These are phyloP conservation scores for Pseudogymnoascus sp. DNA, from an alignment of 2,329 filamentous ascomycete species.

Conservation along the genomic window DNA sequence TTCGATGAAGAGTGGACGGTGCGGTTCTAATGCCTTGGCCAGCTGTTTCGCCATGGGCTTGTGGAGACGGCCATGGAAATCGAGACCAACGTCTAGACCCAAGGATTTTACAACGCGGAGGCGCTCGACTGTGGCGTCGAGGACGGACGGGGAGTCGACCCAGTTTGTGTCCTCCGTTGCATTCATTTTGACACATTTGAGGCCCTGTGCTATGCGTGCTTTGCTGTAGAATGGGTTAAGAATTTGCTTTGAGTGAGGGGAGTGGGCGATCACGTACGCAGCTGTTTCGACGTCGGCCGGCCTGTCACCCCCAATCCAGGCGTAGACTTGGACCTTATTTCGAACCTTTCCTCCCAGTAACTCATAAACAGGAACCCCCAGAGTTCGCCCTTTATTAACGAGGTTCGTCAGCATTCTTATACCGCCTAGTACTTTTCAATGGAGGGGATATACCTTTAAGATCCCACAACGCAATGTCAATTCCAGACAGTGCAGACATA, in stretches of 20 bases:
- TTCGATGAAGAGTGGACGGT: slow-evolving; percentile 66
- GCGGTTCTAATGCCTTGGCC: slow-evolving; percentile 53
- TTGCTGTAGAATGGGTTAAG: slow-evolving; percentile 17
- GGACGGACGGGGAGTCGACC: slow-evolving; percentile 46
- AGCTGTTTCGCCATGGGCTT: slow-evolving; percentile 54
- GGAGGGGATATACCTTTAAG: slow-evolving; percentile 34
- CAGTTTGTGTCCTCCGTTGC: slow-evolving; percentile 50
- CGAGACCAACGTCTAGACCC: slow-evolving; percentile 49
- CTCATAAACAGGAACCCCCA: slow-evolving; percentile 48
- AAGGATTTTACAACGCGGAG: slow-evolving; percentile 47
- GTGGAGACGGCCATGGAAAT: slow-evolving; percentile 53
- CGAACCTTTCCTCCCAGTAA: slow-evolving; percentile 51
- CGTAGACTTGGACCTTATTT: slow-evolving; percentile 47
- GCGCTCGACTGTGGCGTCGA: slow-evolving; percentile 45
- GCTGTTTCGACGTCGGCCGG: slow-evolving; percentile 43
- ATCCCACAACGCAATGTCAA: slow-evolving; percentile 57
- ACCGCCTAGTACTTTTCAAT: not conserved
- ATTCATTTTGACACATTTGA: slow-evolving; percentile 50
- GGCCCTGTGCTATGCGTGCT: slow-evolving; percentile 38
- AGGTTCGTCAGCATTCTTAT: not conserved
- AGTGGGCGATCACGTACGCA: slow-evolving; percentile 26
- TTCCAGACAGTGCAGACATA: slow-evolving; percentile 52
- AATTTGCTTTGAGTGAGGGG: not conserved
- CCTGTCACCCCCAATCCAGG: slow-evolving; percentile 51
- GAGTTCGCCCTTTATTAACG: slow-evolving; percentile 34